Evolutionary conservation across 495 filamentous ascomycete genomes (phyloP).

Genomic region (Tuber umbilicatum): DNA sequence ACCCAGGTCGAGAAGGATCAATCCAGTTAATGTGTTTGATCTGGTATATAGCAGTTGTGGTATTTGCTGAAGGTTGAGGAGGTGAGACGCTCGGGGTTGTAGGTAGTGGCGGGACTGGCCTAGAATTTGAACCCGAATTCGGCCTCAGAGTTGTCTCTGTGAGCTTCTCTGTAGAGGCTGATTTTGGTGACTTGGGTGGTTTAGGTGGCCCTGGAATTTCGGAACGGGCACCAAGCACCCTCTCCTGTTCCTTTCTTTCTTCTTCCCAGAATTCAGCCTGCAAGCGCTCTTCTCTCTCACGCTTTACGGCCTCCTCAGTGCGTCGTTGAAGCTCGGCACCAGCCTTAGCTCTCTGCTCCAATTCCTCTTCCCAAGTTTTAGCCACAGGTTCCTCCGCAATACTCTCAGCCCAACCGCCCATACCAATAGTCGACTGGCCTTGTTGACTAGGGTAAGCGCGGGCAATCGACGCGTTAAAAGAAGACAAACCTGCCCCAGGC

Average conservation of each 20-base stretch:
- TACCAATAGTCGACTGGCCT: conserved; percentile 16
- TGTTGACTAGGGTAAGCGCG: conserved; percentile 30
- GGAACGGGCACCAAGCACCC: conserved; percentile 9
- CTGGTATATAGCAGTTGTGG: conserved; percentile 38
- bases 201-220: conserved; percentile 16
- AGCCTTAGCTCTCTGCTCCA: conserved; percentile 35
- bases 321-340: conserved; percentile 38
- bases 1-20: conserved; percentile 11
- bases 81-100: conserved; percentile 11
- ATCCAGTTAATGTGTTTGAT: conserved; percentile 41
- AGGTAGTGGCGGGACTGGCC: conserved; percentile 5
- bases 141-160: not conserved
- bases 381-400: conserved; percentile 26
- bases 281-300: conserved; percentile 31
- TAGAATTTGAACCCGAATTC: conserved; percentile 2
- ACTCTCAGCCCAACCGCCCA: conserved; percentile 35
- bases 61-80: conserved; percentile 25
- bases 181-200: conserved; percentile 18
- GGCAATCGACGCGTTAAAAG: conserved; percentile 35
- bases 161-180: not conserved
- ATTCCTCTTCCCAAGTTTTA: conserved; percentile 42
- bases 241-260: conserved; percentile 19
- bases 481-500: conserved; percentile 34
- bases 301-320: conserved; percentile 31
- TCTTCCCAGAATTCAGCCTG: conserved; percentile 40